phyloP scores from a whole-genome alignment of 768 basidiomycete genomes.

The Pulveroboletus frians region DNA sequence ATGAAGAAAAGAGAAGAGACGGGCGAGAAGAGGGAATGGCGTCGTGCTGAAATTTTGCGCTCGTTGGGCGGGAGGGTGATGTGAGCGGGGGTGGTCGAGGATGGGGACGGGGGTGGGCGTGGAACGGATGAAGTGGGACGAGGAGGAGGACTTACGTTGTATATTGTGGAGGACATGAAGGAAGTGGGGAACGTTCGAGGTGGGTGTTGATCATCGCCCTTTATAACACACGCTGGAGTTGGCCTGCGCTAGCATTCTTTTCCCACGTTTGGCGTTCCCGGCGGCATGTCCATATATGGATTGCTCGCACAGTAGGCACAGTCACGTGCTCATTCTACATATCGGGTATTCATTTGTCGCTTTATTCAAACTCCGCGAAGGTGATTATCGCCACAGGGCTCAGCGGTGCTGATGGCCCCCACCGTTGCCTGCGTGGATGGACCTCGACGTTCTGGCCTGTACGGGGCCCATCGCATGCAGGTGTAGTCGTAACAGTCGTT shows the following conservation, averaged over 20 bases:
- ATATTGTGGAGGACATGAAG: conserved; percentile 36
- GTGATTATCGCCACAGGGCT: conserved; percentile 15
- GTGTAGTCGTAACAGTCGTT: too few species aligned
- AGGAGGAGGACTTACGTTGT: conserved; percentile 30
- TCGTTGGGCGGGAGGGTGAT: neutral
- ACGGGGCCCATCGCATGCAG: too few species aligned
- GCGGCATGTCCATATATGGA: conserved; percentile 29
- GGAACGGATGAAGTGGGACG: neutral
- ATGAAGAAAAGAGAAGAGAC: neutral
- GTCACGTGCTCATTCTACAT: conserved; percentile 23
- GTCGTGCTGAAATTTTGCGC: conserved; percentile 24
- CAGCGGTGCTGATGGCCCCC: too few species aligned
- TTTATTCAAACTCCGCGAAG: conserved; percentile 23
- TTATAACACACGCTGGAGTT: conserved; percentile 33
- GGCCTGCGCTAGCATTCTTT: conserved; percentile 32
- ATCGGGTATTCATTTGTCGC: conserved; percentile 16
- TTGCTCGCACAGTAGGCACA: conserved; percentile 23
- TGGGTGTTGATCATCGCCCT: conserved; percentile 38
- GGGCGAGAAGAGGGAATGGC: neutral
- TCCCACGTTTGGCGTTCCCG: conserved; percentile 34
- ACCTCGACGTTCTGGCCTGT: too few species aligned
- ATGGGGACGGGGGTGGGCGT: neutral
- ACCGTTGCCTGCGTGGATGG: too few species aligned
- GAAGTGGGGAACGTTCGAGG: conserved; percentile 34
- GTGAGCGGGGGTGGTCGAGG: neutral